Base-by-base conservation (phyloP, 2,329 filamentous ascomycete species). In the Talaromyces sp. region DNA sequence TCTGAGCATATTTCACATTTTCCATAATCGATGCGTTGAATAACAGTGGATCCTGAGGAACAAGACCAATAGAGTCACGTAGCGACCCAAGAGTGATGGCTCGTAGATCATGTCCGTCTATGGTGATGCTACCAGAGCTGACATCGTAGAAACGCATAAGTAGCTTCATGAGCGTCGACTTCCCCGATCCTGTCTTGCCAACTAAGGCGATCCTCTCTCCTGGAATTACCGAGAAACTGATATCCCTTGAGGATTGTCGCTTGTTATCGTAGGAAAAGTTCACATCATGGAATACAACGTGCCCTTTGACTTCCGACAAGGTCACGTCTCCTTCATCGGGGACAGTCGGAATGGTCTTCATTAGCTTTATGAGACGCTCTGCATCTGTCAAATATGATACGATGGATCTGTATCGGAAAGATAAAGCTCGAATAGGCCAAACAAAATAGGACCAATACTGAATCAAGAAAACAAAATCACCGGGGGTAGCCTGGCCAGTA, bases 1-100 rank as follows among this genome's bases (percentile, higher is more conserved):
- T 79, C 10, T 80, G 77, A 1, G 83, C 83, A 65, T 88, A 88
- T 1, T 80, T 78, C 22, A 89, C 71, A 61, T 88, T 89, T 16
- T 87, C 80, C 61, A 84, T 78, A 33, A 89, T 80, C 2, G 82
- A 81, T 19, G 80, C 77, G 63, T 88, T 86, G 73, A 89, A 88
- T 10, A 89, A 72, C 0, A 80, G 74, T 0, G 84, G 81, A 52
- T 86, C 83, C 66, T 88, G 82, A 1, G 86, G 85, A 0, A 88
- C 86, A 6, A 86, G 77, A 10, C 84, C 85, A 13, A 88, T 78
- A 2, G 75, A 72, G 19, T 83, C 77, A 11, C 85, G 77, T 1
- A 88, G 72, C 35, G 79, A 84, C 49, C 77, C 73, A 11, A 86
- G 73, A 0, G 79, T 83, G 2, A 88, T 77, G 19, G 82, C 75